phyloP scores from a whole-genome alignment of 495 filamentous ascomycete genomes.

The Neurospora sp. region DNA sequence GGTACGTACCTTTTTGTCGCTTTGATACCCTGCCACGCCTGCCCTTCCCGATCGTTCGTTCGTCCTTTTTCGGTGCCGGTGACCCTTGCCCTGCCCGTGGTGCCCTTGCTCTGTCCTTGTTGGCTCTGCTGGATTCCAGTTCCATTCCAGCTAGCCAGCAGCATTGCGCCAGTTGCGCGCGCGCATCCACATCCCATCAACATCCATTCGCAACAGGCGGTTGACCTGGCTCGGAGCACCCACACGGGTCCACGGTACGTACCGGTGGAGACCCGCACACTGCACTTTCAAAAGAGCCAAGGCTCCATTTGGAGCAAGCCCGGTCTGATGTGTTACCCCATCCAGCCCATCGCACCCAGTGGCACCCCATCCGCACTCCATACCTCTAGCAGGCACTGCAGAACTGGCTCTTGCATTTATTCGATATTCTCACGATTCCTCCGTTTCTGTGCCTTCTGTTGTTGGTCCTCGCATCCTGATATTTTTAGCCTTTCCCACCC shows the following conservation, averaged over 20 bases:
- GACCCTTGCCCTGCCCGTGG: neutral
- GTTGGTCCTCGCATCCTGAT: slow-evolving; percentile 18
- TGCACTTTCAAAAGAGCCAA: neutral
- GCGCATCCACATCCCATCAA: neutral
- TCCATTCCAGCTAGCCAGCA: neutral
- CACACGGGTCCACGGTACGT: neutral
- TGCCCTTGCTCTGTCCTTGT: neutral
- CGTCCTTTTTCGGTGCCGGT: neutral
- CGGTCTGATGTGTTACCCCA: neutral
- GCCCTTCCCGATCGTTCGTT: neutral
- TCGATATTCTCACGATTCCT: neutral
- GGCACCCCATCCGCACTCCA: neutral
- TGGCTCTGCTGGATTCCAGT: neutral
- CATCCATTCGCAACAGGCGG: neutral
- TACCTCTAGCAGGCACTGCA: neutral
- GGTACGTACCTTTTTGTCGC: neutral
- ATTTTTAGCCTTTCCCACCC: slow-evolving; percentile 8
- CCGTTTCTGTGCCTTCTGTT: neutral
- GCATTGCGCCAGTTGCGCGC: neutral
- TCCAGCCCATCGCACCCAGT: neutral
- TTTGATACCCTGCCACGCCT: neutral
- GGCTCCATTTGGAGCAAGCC: neutral
- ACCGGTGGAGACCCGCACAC: neutral
- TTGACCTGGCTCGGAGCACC: neutral
- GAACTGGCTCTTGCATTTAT: neutral